Evolutionary conservation across 805 yeast species (phyloP), one percentile per base, ranked within the genome.

Genomic region (Candida ficus): DNA sequence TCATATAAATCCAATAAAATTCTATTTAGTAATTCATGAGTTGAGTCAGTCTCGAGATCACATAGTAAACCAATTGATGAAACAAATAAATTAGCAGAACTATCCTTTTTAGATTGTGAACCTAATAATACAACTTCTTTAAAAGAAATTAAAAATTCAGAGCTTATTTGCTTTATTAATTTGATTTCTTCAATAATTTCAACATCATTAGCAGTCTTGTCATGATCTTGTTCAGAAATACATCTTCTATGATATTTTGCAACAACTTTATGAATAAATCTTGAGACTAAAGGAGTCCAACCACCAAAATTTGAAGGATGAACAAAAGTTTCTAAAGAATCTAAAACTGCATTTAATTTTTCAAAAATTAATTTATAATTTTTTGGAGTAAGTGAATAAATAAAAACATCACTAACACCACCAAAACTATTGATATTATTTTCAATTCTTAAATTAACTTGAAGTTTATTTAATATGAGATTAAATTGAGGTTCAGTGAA

Each of bases 281-380:
- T 76, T 1, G 95, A 71, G 23, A 91, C 74, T 5, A 80, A 66
- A 21, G 72, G 61, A 0, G 95, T 75, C 97, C 98, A 90, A n/a
- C 73, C 71, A 0, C 96, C 98, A n/a, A 70, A 61, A 58, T 90
- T 90, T 0, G 98, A 89, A 7, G 99, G 99, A 59, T 93, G 97
- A 4, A 80, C 80, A 61, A 82, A 86, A 16, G 96, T 85, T 46
- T 76, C 82, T 6, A 89, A 66, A 0, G 95, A 78, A 39, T 78
- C 78, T n/a, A 83, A 50, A 21, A 85, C 64, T 0, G 77, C 70
- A 18, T 67, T 65, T 5, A 90, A 53, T 36, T 71, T 66, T 14
- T 68, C 75, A 49, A 82, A 57, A 18, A 80, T 68, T 16, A 57
- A 67, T 2, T 60, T 71, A 11, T 70, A 65, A 28, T 57, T 50